Conservation (phyloP, 2,329 filamentous ascomycete genomes). For the Keithomyces neogunnii region DNA sequence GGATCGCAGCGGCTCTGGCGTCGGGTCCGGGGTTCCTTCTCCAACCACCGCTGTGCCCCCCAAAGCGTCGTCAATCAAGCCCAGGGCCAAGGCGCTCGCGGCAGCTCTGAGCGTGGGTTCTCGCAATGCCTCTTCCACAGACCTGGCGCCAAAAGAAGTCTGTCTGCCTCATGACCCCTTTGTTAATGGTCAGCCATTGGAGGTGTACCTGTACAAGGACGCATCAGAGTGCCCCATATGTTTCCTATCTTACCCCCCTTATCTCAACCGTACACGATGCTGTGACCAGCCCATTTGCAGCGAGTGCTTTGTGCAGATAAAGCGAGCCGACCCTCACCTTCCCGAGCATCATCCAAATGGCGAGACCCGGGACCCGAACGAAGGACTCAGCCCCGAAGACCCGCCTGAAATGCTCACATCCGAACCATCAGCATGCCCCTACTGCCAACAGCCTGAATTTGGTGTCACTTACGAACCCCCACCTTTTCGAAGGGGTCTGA, state of each 20-base stretch:
- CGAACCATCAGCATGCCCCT: conserved; percentile 86
- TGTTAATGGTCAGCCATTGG: conserved; percentile 88
- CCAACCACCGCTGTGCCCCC: conserved; percentile 30
- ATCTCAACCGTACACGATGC: conserved; percentile 87
- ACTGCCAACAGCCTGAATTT: conserved; percentile 91
- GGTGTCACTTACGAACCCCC: conserved; percentile 92
- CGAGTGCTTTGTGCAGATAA: conserved; percentile 98
- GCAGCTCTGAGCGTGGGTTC: conserved; percentile 68
- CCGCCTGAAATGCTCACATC: conserved; percentile 66
- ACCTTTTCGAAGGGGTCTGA: conserved; percentile 75
- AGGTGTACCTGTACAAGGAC: conserved; percentile 90
- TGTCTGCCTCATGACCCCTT: conserved; percentile 72
- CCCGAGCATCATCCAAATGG: conserved; percentile 64
- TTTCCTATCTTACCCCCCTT: conserved; percentile 90
- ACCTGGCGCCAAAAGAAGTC: conserved; percentile 70
- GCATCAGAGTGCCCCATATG: conserved; percentile 90
- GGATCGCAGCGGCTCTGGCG: conserved; percentile 55
- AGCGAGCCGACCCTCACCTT: conserved; percentile 82
- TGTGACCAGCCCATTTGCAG: conserved; percentile 96
- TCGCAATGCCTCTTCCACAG: conserved; percentile 62
- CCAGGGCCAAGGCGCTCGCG: conserved; percentile 81
- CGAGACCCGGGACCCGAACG: conserved; percentile 25
- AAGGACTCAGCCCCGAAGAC: conserved; percentile 36
- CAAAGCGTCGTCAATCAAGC: conserved; percentile 61
- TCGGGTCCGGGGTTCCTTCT: conserved; percentile 47